Evolutionary conservation across 176 grass and related monocot species (phyloP), one percentile per base, ranked within the genome.

Genomic region (Microstegium vimineum): DNA sequence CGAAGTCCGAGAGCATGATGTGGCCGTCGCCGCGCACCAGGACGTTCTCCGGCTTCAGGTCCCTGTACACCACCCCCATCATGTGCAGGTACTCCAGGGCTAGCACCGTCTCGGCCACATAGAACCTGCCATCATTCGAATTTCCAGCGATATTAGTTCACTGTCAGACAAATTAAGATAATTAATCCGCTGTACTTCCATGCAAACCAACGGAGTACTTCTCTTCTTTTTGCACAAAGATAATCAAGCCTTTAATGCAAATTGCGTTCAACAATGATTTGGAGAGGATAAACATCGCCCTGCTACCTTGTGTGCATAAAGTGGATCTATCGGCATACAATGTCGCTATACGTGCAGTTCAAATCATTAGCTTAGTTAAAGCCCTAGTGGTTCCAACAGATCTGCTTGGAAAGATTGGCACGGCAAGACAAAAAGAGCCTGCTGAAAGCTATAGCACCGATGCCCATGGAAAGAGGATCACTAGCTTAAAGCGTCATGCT

Each of bases 1-100:
- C 94, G 52, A 97, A 97, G 86, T 97, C 94, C 38, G 94, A 97
- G 80, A 97, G 94, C 94, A 97, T 97, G 76, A 97, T 94, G 83
- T 97, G 94, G 45, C 94, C 92, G 37, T 97, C 94, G 67, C 89
- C 73, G 20, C 94, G 79, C 17, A 97, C 92, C 71, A 97, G 89
- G 51, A 97, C 90, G 63, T 97, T 97, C 86, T 97, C 94, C 72
- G 94, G 94, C 79, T 97, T 97, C 22, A 97, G 86, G 73, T 97
- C 94, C 78, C 94, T 20, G 92, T 97, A 97, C 67, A 97, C 90
- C 66, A 97, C 94, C 56, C 94, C 94, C 94, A 97, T 97, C 94
- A 97, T 97, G 87, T 97, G 94, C 81, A 97, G 85, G 81, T 97
- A 97, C 73, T 97, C 94, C 80, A 97, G 27, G 27, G 92, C 94